phyloP scores from a whole-genome alignment of 1,284 basidiomycete species.

The Cryptococcus sp. region DNA sequence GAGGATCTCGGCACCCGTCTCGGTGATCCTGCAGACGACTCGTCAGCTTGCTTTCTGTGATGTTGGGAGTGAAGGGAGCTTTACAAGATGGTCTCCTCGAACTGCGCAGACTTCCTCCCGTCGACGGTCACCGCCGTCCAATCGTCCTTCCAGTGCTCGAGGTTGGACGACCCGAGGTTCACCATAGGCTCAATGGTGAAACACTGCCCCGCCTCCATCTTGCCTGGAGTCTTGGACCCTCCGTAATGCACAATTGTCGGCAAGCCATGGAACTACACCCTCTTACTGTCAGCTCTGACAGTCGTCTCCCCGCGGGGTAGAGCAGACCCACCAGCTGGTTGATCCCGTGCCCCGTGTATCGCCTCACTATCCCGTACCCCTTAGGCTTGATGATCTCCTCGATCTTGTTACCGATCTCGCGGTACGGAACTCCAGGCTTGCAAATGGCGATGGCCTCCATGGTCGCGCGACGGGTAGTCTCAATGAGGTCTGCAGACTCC shows the following conservation, averaged over 20 bases:
- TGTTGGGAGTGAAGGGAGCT: no score
- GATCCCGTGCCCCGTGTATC: conserved; percentile 88
- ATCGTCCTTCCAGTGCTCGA: conserved; percentile 54
- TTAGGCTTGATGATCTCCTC: conserved; percentile 76
- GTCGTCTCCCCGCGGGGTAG: conserved; percentile 11
- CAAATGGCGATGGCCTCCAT: conserved; percentile 85
- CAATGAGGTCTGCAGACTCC: conserved; percentile 75
- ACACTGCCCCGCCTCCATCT: conserved; percentile 51
- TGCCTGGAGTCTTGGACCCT: conserved; percentile 50
- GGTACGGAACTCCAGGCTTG: conserved; percentile 83
- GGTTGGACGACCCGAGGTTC: conserved; percentile 64
- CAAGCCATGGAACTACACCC: conserved; percentile 42
- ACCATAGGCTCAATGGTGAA: conserved; percentile 70
- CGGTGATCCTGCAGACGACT: conserved; percentile 67
- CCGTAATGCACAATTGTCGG: conserved; percentile 53
- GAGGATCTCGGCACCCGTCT: conserved; percentile 82
- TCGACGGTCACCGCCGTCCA: conserved; percentile 92
- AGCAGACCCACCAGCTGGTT: conserved; percentile 65
- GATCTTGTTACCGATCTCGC: conserved; percentile 53
- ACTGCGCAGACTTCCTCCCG: conserved; percentile 86
- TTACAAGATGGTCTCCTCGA: conserved; percentile 88
- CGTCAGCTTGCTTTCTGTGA: neutral
- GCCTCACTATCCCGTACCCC: conserved; percentile 77
- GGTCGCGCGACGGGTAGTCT: conserved; percentile 70
- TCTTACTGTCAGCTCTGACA: neutral